phyloP scores from a whole-genome alignment of 2,329 filamentous ascomycete species.

The Microsporum audouinii region DNA sequence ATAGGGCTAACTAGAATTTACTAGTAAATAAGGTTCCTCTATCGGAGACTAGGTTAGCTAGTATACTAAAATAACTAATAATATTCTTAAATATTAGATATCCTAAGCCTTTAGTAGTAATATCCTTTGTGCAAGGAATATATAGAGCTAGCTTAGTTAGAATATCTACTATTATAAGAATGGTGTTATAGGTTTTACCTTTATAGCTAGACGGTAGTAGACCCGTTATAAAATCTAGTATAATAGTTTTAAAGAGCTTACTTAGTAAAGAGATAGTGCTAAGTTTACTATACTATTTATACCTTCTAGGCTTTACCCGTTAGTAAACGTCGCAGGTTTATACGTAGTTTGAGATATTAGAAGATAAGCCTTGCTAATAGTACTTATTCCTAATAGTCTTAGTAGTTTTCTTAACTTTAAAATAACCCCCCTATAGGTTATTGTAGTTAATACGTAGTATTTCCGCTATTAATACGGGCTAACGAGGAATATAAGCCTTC shows the following conservation, averaged over 20 bases:
- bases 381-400: neutral
- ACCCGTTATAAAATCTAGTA: neutral
- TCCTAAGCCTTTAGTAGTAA: no score
- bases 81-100: no score
- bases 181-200: neutral
- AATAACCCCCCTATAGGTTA: neutral
- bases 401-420: neutral
- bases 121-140: no score
- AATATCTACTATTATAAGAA: neutral
- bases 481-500: neutral
- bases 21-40: no score
- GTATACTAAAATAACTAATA: no score
- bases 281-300: neutral
- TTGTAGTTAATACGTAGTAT: neutral
- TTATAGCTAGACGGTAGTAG: neutral
- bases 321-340: neutral
- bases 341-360: neutral
- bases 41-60: no score
- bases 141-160: neutral
- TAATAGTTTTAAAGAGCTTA: neutral
- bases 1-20: no score
- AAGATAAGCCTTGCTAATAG: neutral
- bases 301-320: neutral
- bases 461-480: neutral
- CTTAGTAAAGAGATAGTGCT: neutral